Evolutionary conservation across 371 early-diverging fungal species (phyloP).

Genomic region (Mucor lusitanicus): DNA sequence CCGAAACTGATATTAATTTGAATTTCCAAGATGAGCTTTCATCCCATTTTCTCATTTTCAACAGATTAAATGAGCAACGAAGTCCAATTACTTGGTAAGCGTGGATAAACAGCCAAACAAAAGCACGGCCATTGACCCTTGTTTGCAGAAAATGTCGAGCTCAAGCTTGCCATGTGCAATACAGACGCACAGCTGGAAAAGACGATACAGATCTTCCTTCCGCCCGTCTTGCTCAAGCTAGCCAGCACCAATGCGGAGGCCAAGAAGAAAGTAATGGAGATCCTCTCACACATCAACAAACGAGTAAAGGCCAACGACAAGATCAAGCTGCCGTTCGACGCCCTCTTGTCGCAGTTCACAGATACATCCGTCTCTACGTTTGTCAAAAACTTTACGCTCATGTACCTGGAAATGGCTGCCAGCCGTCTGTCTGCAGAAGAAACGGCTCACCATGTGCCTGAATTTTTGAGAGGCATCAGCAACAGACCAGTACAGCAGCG

Average conservation of each 20-base stretch:
- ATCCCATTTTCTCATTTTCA: not conserved
- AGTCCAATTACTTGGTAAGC: conserved; percentile 41
- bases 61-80: conserved; percentile 28
- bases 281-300: conserved; percentile 83
- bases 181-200: conserved; percentile 76
- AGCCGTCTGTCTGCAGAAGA: conserved; percentile 46
- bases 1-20: not conserved
- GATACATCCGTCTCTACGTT: conserved; percentile 43
- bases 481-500: conserved; percentile 59
- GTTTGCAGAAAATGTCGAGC: conserved; percentile 75
- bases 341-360: conserved; percentile 56
- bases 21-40: not conserved
- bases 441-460: conserved; percentile 50
- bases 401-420: conserved; percentile 78
- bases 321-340: conserved; percentile 65
- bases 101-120: not conserved
- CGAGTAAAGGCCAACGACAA: conserved; percentile 65
- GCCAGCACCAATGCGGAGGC: conserved; percentile 57
- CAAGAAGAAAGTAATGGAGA: conserved; percentile 65
- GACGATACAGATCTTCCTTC: conserved; percentile 66
- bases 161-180: conserved; percentile 83
- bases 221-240: conserved; percentile 78
- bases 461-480: conserved; percentile 60
- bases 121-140: not conserved
- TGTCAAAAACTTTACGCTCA: conserved; percentile 71